Conservation (phyloP, 306 rosid genomes). For the Hippophae rhamnoides region DNA sequence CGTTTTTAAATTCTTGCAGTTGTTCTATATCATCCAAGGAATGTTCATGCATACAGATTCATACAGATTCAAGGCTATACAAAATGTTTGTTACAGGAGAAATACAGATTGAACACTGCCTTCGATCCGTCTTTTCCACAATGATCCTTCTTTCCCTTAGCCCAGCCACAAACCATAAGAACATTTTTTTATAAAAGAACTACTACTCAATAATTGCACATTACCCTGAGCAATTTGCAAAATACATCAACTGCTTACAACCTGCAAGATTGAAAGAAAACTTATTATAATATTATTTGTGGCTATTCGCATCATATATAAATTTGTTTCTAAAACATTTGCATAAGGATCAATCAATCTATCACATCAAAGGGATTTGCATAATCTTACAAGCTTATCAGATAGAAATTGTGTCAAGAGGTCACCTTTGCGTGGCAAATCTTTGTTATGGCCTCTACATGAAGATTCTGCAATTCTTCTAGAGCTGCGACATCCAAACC, state of each 20-base stretch:
- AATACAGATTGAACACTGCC: conserved; percentile 8
- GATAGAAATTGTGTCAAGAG: conserved; percentile 5
- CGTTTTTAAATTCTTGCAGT: conserved; percentile 3
- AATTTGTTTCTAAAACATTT: too few relatives aligned
- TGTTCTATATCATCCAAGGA: conserved; percentile 19
- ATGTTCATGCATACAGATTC: conserved; percentile 7
- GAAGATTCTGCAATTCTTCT: conserved; percentile 70
- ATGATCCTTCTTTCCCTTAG: neutral
- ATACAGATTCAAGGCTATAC: conserved; percentile 2
- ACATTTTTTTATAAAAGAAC: too few relatives aligned
- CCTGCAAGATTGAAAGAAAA: conserved; percentile 20
- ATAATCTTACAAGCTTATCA: neutral
- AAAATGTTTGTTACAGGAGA: conserved; percentile 9
- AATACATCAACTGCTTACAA: conserved; percentile 5
- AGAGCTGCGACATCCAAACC: conserved; percentile 50
- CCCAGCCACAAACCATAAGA: neutral
- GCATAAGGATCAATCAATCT: too few relatives aligned
- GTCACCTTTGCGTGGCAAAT: conserved; percentile 68
- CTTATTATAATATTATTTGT: neutral
- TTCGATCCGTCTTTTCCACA: neutral
- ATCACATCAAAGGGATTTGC: too few relatives aligned
- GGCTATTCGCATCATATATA: neutral
- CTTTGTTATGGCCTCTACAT: conserved; percentile 65
- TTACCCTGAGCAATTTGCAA: conserved; percentile 17
- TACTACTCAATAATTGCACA: neutral